Evolutionary conservation across 805 yeast genomes (phyloP).

Genomic region (Cephaloascus albidus): DNA sequence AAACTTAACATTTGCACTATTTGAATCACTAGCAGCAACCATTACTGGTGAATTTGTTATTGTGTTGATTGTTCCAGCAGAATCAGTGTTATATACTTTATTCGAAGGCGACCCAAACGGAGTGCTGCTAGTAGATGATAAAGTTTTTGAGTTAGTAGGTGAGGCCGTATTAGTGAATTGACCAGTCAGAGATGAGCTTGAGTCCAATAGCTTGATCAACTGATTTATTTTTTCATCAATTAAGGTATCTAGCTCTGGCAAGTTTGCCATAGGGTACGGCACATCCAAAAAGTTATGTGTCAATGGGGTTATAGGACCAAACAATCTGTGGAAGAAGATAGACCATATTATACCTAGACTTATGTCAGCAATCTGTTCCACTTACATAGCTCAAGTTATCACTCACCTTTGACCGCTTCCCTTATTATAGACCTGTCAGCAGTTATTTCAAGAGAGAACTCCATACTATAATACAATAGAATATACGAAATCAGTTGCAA

Average conservation of each 20-base stretch:
- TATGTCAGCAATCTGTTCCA: too few relatives aligned
- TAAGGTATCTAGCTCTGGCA: constrained; percentile 38
- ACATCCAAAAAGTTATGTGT: constrained; percentile 47
- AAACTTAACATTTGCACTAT: constrained; percentile 10
- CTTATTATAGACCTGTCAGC: constrained; percentile 45
- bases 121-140: constrained; percentile 18
- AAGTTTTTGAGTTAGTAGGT: constrained; percentile 14
- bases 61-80: neutral
- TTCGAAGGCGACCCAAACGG: constrained; percentile 7
- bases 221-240: constrained; percentile 25
- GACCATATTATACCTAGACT: constrained; percentile 52
- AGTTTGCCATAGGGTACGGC: constrained; percentile 43
- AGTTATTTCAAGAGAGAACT: constrained; percentile 34
- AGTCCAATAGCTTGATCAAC: constrained; percentile 12
- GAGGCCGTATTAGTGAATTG: neutral
- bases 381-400: too few relatives aligned
- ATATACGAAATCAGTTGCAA: too few relatives aligned
- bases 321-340: constrained; percentile 58
- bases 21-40: constrained; percentile 4
- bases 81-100: constrained; percentile 2
- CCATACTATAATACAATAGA: too few relatives aligned
- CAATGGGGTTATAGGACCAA: constrained; percentile 54
- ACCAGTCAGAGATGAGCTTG: neutral
- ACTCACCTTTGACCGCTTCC: constrained; percentile 46
- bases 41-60: neutral